These are phyloP conservation scores for Xylariaceae sp. DNA, from an alignment of 2,329 filamentous ascomycete species.

Conservation along the genomic window DNA sequence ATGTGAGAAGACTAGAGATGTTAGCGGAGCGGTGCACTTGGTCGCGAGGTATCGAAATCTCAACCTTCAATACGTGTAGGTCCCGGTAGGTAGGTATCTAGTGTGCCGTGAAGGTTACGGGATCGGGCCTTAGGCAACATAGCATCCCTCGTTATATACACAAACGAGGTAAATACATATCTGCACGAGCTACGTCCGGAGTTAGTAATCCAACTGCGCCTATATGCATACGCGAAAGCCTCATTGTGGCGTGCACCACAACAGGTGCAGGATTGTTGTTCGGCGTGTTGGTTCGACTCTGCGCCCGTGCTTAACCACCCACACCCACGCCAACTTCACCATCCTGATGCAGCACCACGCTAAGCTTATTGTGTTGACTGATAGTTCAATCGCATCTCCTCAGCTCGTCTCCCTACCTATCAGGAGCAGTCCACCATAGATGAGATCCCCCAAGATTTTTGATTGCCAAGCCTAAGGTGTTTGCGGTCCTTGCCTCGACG, in stretches of 20 bases:
- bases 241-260: slow-evolving; percentile 11
- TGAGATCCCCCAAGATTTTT: not conserved
- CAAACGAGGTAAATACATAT: not conserved
- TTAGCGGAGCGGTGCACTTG: too few species aligned
- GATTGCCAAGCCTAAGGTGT: slow-evolving; percentile 8
- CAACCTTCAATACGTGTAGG: too few species aligned
- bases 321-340: too few species aligned
- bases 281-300: slow-evolving; percentile 14
- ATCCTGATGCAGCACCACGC: slow-evolving; percentile 16
- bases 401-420: not conserved
- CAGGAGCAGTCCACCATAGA: not conserved
- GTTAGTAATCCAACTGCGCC: too few species aligned
- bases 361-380: slow-evolving; percentile 15
- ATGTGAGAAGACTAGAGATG: too few species aligned
- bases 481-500: slow-evolving; percentile 2
- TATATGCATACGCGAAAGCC: not conserved
- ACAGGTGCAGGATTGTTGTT: not conserved
- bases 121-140: too few species aligned
- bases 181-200: too few species aligned
- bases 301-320: too few species aligned
- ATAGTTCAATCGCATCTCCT: slow-evolving; percentile 8
- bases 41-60: too few species aligned
- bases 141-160: too few species aligned
- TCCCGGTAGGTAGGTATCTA: too few species aligned
- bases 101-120: too few species aligned